These are phyloP conservation scores for Kazachstania martiniae DNA, from an alignment of 805 yeast species.

Conservation along the genomic window DNA sequence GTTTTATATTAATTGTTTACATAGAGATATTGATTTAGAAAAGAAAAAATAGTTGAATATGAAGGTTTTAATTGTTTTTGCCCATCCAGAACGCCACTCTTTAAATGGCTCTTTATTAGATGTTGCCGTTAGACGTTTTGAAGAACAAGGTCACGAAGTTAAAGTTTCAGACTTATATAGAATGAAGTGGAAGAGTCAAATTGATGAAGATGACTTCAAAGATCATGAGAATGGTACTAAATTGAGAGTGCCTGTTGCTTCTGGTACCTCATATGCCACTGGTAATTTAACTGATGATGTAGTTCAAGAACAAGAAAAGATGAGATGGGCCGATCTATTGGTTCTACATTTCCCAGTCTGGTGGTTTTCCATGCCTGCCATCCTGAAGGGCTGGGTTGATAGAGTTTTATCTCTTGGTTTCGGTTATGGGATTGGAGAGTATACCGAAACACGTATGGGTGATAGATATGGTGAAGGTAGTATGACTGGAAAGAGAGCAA, in stretches of 20 bases:
- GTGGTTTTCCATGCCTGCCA: constrained; percentile 27
- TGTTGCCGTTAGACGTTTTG: constrained; percentile 10
- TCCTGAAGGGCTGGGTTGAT: constrained; percentile 25
- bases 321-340: constrained; percentile 23
- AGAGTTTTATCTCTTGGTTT: constrained; percentile 18
- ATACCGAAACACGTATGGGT: constrained; percentile 2
- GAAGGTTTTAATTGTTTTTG: constrained; percentile 20
- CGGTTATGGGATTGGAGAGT: constrained; percentile 16
- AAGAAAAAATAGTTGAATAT: too few species aligned
- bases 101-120: constrained; percentile 16
- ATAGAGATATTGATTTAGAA: too few species aligned
- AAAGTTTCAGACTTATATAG: constrained; percentile 19
- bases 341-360: constrained; percentile 23
- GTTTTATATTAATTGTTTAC: too few species aligned
- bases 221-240: constrained; percentile 7
- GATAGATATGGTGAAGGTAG: constrained; percentile 19
- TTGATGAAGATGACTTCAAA: constrained; percentile 16
- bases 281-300: constrained; percentile 21
- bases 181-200: constrained; percentile 14
- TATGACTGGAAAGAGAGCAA: constrained; percentile 15
- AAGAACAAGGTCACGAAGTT: constrained; percentile 19
- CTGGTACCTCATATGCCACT: constrained; percentile 8
- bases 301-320: constrained; percentile 19
- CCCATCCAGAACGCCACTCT: constrained; percentile 22
- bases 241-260: constrained; percentile 11